Evolutionary conservation across 345 rosid genomes (phyloP).

Genomic region (Dimocarpus longan): DNA sequence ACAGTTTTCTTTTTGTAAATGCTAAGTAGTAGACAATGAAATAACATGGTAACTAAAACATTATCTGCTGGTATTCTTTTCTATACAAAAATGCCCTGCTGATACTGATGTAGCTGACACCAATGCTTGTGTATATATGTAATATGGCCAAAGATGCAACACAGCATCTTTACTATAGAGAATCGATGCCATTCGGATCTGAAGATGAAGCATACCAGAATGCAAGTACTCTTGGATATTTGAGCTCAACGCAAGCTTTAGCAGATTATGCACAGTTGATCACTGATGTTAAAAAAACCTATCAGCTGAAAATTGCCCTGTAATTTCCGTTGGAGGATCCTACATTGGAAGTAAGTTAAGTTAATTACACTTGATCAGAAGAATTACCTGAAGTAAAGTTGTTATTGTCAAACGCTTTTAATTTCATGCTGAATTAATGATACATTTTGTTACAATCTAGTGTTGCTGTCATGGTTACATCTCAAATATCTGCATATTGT

Average conservation of each 20-base stretch:
- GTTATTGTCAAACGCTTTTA: background rate
- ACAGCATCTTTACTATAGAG: conserved; percentile 40
- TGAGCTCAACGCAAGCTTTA: conserved; percentile 37
- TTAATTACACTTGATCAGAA: background rate
- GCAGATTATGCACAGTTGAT: conserved; percentile 39
- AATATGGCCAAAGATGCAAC: background rate
- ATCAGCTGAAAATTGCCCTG: conserved; percentile 31
- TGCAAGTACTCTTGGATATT: conserved; percentile 30
- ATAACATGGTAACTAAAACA: no score
- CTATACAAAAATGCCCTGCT: background rate
- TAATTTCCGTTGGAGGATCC: conserved; percentile 36
- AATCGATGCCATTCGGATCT: conserved; percentile 36
- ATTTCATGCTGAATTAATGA: background rate
- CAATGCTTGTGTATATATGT: no score
- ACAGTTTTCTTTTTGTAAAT: no score
- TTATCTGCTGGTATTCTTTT: background rate
- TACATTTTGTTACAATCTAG: background rate
- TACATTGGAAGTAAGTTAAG: conserved; percentile 35
- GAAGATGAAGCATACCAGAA: conserved; percentile 25
- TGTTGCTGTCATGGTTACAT: conserved; percentile 40
- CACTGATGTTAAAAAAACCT: conserved; percentile 28
- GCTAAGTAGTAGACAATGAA: no score
- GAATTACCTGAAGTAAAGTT: background rate
- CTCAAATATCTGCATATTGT: conserved; percentile 35
- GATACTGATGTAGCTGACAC: background rate